Evolutionary conservation across 73 alveolate species (phyloP).

Genomic region (Tetrahymena thermophila): DNA sequence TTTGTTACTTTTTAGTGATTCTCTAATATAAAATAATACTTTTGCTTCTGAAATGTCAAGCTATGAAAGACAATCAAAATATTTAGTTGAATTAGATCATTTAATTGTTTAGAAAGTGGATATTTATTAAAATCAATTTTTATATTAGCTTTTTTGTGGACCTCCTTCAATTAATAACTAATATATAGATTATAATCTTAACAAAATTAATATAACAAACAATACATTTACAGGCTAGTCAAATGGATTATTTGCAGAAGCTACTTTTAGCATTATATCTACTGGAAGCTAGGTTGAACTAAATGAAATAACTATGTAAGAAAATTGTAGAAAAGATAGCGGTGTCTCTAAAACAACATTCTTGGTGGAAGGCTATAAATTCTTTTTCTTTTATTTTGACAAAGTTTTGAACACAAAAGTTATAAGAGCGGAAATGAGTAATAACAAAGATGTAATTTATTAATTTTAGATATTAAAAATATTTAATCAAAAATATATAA

Average conservation of each 20-base stretch:
- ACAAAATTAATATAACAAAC: background rate
- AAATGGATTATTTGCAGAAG: background rate
- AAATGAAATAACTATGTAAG: background rate
- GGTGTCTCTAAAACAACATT: background rate
- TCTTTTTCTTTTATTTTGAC: background rate
- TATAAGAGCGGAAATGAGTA: background rate
- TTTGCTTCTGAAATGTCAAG: background rate
- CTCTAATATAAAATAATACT: background rate
- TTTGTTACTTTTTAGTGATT: background rate
- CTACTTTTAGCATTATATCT: background rate
- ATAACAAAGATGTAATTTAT: background rate
- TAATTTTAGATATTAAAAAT: background rate
- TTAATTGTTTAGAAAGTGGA: background rate
- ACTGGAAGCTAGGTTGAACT: background rate
- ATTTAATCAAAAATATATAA: background rate
- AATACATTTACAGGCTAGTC: background rate
- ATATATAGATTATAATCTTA: background rate
- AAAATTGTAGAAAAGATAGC: background rate
- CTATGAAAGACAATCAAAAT: background rate
- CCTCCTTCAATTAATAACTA: background rate
- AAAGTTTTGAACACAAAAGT: background rate
- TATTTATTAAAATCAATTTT: background rate
- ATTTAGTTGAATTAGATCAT: background rate
- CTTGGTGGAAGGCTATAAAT: background rate
- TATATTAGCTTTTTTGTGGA: background rate